A percentile compares a stretch with the other conserved stretches of the same genome.
Conservation (phyloP, 2,329 filamentous ascomycete species). For the Mycosphaerella sp. region DNA sequence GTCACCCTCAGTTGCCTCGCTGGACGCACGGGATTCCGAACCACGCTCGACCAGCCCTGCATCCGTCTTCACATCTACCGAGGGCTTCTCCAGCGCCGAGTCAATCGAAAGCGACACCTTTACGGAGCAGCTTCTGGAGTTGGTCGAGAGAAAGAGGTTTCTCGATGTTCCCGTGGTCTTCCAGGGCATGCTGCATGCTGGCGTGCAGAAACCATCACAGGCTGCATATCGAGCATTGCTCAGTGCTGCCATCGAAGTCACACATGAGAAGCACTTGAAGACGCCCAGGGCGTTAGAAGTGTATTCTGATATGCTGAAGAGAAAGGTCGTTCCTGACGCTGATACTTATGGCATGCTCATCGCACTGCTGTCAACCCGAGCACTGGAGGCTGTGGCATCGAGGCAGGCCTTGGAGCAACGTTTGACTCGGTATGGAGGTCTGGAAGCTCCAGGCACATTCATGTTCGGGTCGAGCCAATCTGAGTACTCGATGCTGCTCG, state of each 20-base stretch:
- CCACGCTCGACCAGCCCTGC: constrained; percentile 23
- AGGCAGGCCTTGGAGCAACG: constrained; percentile 73
- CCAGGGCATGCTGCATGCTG: constrained; percentile 77
- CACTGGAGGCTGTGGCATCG: constrained; percentile 67
- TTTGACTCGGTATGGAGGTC: constrained; percentile 74
- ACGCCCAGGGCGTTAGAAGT: constrained; percentile 90
- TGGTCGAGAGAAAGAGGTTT: constrained; percentile 67
- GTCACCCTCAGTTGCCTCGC: constrained; percentile 14
- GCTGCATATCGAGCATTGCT: constrained; percentile 89
- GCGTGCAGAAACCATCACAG: constrained; percentile 70
- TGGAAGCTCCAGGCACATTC: constrained; percentile 77
- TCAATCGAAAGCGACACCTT: constrained; percentile 60
- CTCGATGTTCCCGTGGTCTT: constrained; percentile 86
- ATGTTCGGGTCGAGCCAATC: constrained; percentile 84
- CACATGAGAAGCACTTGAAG: constrained; percentile 70
- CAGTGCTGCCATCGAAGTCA: constrained; percentile 74
- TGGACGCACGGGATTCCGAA: constrained; percentile 21
- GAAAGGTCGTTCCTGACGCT: constrained; percentile 72
- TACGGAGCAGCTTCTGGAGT: constrained; percentile 68
- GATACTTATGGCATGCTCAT: constrained; percentile 86
- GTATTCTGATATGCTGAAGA: constrained; percentile 91
- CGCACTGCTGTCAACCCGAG: constrained; percentile 70
- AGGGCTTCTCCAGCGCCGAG: constrained; percentile 44
- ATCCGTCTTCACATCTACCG: constrained; percentile 24
- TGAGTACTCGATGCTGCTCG: constrained; percentile 75